phyloP scores from a whole-genome alignment of 1,284 basidiomycete species.

The Volvariella volvacea region DNA sequence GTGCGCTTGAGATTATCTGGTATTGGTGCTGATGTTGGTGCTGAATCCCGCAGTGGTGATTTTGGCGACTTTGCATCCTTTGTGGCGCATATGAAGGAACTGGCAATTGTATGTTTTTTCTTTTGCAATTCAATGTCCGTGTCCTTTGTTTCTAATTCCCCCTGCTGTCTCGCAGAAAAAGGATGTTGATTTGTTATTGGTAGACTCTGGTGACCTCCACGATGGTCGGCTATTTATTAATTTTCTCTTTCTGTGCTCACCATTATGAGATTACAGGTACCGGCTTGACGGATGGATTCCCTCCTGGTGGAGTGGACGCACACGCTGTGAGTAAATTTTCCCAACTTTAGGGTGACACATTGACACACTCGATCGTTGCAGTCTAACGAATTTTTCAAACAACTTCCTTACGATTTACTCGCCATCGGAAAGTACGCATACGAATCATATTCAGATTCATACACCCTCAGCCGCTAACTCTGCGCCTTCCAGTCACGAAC shows the following conservation, averaged over 20 bases:
- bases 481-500: slow-evolving; percentile 57
- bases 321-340: slow-evolving; percentile 57
- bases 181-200: slow-evolving; percentile 63
- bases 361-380: too few relatives aligned
- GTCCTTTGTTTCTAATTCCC: not conserved
- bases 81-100: slow-evolving; percentile 72
- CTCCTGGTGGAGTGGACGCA: slow-evolving; percentile 62
- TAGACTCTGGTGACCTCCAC: slow-evolving; percentile 76
- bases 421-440: slow-evolving; percentile 82
- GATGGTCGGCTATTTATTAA: slow-evolving; percentile 44
- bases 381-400: slow-evolving; percentile 66
- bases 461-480: slow-evolving; percentile 1
- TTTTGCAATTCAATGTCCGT: not conserved
- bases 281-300: slow-evolving; percentile 67
- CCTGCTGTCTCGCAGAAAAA: too few relatives aligned
- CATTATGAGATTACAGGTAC: slow-evolving; percentile 36
- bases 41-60: slow-evolving; percentile 50
- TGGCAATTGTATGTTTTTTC: slow-evolving; percentile 43
- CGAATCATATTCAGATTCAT: too few relatives aligned
- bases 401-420: slow-evolving; percentile 78
- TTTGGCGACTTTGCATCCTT: slow-evolving; percentile 81
- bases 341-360: too few relatives aligned
- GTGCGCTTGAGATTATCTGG: not conserved
- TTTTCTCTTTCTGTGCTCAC: not conserved
- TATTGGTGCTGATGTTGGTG: slow-evolving; percentile 2